Evolutionary conservation across 371 early-diverging fungal genomes (phyloP).

Genomic region (Circinella umbellata): DNA sequence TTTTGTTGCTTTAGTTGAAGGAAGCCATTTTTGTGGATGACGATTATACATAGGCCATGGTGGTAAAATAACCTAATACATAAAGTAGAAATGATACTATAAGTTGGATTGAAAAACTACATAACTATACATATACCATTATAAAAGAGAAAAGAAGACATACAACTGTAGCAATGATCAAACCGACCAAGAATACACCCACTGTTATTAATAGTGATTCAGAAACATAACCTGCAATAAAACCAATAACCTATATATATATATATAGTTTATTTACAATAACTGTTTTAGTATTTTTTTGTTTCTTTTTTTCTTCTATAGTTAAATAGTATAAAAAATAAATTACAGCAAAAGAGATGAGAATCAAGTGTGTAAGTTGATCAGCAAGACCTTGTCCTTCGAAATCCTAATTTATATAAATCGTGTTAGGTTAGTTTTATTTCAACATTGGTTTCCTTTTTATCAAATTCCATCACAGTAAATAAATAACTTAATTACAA

Average conservation of each 20-base stretch:
- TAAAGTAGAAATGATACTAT: not conserved
- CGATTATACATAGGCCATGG: slow-evolving; percentile 34
- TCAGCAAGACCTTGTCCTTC: slow-evolving; percentile 30
- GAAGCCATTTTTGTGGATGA: slow-evolving; percentile 24
- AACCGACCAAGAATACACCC: slow-evolving; percentile 17
- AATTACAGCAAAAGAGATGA: slow-evolving; percentile 35
- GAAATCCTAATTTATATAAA: slow-evolving; percentile 24
- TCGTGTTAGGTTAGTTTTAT: too few species aligned
- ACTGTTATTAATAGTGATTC: slow-evolving; percentile 22
- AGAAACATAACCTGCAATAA: slow-evolving; percentile 20
- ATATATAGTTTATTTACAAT: not conserved
- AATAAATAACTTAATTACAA: slow-evolving; percentile 12
- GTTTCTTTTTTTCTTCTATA: too few species aligned
- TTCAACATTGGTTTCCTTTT: too few species aligned
- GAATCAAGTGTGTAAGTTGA: slow-evolving; percentile 29
- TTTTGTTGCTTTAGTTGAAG: not conserved
- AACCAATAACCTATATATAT: slow-evolving; percentile 20
- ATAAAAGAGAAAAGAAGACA: not conserved
- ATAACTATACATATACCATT: not conserved
- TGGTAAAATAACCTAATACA: slow-evolving; percentile 20
- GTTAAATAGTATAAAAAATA: not conserved
- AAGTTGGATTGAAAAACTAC: not conserved
- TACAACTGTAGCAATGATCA: slow-evolving; percentile 17
- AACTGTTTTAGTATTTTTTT: not conserved
- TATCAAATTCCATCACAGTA: not conserved